Percentiles rank a stretch among this genome's conserved stretches.
Evolutionary conservation across 73 alveolate species (phyloP).

Genomic region (Paramecium biaurelia): DNA sequence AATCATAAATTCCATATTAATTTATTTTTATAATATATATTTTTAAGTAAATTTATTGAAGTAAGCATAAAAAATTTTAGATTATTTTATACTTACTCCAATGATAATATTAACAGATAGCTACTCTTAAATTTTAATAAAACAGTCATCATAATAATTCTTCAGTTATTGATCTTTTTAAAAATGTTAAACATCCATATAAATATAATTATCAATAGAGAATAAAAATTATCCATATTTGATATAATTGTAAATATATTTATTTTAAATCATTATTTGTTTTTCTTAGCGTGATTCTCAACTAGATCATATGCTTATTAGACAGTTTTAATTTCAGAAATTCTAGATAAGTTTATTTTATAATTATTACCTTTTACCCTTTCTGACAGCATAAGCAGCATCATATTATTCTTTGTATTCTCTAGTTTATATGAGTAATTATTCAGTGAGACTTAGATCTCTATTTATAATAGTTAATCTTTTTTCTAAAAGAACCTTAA

Average conservation of each 20-base stretch:
- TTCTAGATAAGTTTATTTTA: neutral
- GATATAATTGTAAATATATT: neutral
- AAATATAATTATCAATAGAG: neutral
- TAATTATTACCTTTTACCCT: conserved; percentile 23
- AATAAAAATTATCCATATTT: neutral
- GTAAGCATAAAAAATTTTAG: no score
- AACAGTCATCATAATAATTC: no score
- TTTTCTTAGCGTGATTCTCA: conserved; percentile 23
- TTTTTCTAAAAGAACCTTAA: conserved; percentile 26
- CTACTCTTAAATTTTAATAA: no score
- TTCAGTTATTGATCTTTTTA: no score
- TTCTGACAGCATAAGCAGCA: conserved; percentile 37
- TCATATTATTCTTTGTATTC: conserved; percentile 51
- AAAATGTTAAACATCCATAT: no score
- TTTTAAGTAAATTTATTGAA: no score
- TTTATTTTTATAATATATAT: no score
- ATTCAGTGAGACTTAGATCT: neutral
- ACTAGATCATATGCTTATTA: conserved; percentile 43
- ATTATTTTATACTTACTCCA: no score
- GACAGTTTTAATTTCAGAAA: conserved; percentile 44
- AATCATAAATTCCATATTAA: neutral
- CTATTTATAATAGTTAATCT: conserved; percentile 1
- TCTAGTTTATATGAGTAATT: neutral
- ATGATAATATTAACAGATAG: no score
- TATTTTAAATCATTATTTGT: neutral